A percentile compares a stretch with the other conserved stretches of the same genome.
These are phyloP conservation scores for Wakefieldia striispora DNA, from an alignment of 768 basidiomycete genomes.

Conservation along the genomic window DNA sequence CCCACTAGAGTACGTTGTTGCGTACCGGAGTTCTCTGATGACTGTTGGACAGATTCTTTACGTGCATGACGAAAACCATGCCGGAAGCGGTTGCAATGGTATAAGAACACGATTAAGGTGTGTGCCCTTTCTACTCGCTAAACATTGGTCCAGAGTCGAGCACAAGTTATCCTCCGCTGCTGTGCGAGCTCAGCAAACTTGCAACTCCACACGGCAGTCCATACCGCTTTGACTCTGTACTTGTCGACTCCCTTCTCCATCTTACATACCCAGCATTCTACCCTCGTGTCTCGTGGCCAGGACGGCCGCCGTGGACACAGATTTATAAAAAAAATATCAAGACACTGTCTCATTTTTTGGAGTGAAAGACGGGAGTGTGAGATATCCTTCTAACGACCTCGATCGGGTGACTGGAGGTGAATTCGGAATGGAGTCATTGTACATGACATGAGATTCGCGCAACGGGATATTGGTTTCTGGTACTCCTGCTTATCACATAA, in stretches of 20 bases:
- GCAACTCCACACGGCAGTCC: conserved; percentile 69
- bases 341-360: conserved; percentile 70
- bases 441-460: conserved; percentile 12
- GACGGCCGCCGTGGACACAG: conserved; percentile 69
- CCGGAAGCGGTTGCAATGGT: conserved; percentile 71
- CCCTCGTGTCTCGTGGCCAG: conserved; percentile 77
- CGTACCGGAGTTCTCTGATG: not conserved
- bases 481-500: no score
- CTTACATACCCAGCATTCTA: conserved; percentile 75
- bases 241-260: conserved; percentile 44
- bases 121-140: conserved; percentile 24
- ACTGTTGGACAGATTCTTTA: conserved; percentile 56
- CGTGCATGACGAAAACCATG: conserved; percentile 69
- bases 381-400: conserved; percentile 73
- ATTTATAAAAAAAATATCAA: conserved; percentile 80
- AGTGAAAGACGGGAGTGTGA: conserved; percentile 72
- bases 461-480: no score
- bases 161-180: conserved; percentile 71
- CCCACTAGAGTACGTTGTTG: conserved; percentile 65
- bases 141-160: conserved; percentile 53
- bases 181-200: conserved; percentile 41
- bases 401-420: conserved; percentile 41
- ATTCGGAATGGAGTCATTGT: conserved; percentile 41
- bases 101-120: conserved; percentile 79
- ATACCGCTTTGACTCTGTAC: not conserved